phyloP scores from a whole-genome alignment of 371 early-diverging fungal species.

The Mucor piriformis region DNA sequence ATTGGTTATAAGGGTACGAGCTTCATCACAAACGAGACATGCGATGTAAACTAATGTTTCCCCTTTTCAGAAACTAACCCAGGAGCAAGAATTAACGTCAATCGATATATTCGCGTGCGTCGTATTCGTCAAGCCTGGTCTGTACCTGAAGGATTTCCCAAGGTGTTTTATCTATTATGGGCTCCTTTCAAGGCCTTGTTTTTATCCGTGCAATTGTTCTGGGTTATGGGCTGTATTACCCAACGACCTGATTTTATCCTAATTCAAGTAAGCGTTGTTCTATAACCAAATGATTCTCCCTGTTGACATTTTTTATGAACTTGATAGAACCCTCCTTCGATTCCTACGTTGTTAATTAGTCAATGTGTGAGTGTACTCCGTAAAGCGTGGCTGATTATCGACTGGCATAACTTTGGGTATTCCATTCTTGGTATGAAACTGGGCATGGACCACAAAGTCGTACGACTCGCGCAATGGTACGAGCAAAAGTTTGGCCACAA shows the following conservation, averaged over 20 bases:
- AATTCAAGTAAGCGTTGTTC: constrained; percentile 72
- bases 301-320: too few species aligned
- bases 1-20: constrained; percentile 86
- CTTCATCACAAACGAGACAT: neutral
- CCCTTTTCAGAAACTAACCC: constrained; percentile 46
- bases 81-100: constrained; percentile 34
- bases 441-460: constrained; percentile 60
- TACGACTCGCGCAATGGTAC: constrained; percentile 67
- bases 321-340: constrained; percentile 97
- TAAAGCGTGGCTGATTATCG: constrained; percentile 78
- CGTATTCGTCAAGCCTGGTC: constrained; percentile 46
- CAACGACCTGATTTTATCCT: constrained; percentile 70
- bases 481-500: constrained; percentile 72
- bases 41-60: neutral
- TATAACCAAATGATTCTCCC: neutral
- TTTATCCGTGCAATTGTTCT: constrained; percentile 45
- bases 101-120: constrained; percentile 49
- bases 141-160: constrained; percentile 60
- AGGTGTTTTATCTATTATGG: constrained; percentile 56
- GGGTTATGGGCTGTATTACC: constrained; percentile 48
- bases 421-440: constrained; percentile 81
- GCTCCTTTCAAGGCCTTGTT: constrained; percentile 70
- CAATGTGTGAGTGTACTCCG: constrained; percentile 66
- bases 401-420: constrained; percentile 98
- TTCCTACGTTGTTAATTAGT: constrained; percentile 86